Evolutionary conservation across 139 green algal genomes (phyloP).

Genomic region (Auxenochlorella pyrenoidosa): DNA sequence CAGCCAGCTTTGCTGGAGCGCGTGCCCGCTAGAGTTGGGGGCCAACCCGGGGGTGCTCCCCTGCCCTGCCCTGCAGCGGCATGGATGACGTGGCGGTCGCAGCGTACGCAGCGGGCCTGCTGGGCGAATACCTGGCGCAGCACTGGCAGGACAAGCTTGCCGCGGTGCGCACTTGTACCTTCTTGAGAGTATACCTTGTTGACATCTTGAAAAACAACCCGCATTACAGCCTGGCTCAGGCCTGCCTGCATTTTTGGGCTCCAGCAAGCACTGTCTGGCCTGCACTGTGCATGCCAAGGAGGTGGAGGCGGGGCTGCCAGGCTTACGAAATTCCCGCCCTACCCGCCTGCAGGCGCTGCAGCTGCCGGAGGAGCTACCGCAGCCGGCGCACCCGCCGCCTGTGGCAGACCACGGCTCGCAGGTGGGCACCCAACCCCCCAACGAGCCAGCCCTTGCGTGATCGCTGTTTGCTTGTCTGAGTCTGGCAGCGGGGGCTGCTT

Average conservation of each 20-base stretch:
- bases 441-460: no score
- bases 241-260: background rate
- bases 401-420: background rate
- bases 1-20: no score
- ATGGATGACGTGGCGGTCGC: constrained; percentile 47
- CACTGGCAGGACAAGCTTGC: constrained; percentile 40
- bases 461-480: no score
- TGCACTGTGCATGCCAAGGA: background rate
- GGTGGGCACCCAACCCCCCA: background rate
- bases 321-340: background rate
- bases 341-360: background rate
- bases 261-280: background rate
- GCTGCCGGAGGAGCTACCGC: constrained; percentile 22
- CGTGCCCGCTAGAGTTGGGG: no score
- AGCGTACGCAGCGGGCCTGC: constrained; percentile 49
- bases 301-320: background rate
- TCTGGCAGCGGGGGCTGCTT: no score
- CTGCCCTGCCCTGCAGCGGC: background rate
- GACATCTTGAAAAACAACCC: no score
- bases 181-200: no score
- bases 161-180: background rate
- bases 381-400: constrained; percentile 1
- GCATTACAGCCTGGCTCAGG: no score
- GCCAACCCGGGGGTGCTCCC: no score
- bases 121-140: constrained; percentile 51